Evolutionary conservation across 208 protist species (phyloP), one percentile per base, ranked within the genome.

Genomic region (Trypanosoma conorhini): DNA sequence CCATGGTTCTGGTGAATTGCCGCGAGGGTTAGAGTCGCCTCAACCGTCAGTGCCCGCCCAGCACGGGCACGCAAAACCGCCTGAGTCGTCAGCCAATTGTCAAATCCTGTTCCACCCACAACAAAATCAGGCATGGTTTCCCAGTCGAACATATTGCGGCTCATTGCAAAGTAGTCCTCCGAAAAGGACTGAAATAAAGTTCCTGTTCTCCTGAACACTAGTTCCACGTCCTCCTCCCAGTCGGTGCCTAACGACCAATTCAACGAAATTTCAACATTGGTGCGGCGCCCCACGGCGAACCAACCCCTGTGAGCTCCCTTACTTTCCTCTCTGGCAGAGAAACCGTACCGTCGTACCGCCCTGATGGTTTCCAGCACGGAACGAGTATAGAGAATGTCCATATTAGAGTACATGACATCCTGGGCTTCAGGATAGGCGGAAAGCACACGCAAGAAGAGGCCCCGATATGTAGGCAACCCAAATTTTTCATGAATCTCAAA

Each of bases 131-230:
- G 76, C 33, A 78, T 60, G 0, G 35, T 55, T 26, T 42, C 46
- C 70, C 68, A 80, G 22, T 80, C 58, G 63, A 76, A 80, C 61
- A 72, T 62, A 19, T 51, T 30, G 15, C 54, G 24, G 30, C 50
- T 72, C 60, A 81, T 52, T 8, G 71, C 70, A 72, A 81, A 81
- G 52, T 77, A 81, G 62, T 81, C 76, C 65, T 77, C 72, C 13
- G 72, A 68, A 15, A 72, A 22, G 28, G 54, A 40, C 48, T 77
- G 72, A 63, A 77, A 77, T 5, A 54, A 33, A 5, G 56, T 30
- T 35, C 64, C 72, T 38, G 31, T 10, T 38, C n/a, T 30, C 13
- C 42, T 15, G 50, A 70, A 55, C 5, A 19, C 5, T 8, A 33
- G 22, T 28, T 71, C 56, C n/a, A 72, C n/a, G 26, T 72, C 31